These are phyloP conservation scores for Thelephora ganbajun DNA, from an alignment of 768 basidiomycete genomes.

Conservation along the genomic window DNA sequence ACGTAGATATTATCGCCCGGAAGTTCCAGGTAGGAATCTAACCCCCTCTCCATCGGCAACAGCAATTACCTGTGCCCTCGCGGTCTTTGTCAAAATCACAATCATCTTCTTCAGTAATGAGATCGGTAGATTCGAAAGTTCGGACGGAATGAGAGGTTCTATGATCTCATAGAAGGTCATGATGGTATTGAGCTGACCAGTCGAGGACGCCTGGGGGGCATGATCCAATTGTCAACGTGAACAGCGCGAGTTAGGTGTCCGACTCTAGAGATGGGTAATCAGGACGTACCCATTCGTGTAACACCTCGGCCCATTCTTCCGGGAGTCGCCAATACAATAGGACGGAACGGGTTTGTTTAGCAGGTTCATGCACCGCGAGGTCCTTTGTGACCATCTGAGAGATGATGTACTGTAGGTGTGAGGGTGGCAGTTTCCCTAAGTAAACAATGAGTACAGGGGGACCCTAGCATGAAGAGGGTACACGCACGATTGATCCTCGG, in stretches of 20 bases:
- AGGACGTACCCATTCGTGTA: conserved; percentile 60
- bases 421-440: conserved; percentile 45
- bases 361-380: conserved; percentile 58
- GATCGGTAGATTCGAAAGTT: conserved; percentile 54
- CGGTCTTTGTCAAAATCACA: conserved; percentile 43
- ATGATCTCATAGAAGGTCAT: conserved; percentile 79
- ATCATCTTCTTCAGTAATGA: conserved; percentile 62
- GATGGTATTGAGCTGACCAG: conserved; percentile 74
- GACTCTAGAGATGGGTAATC: background rate
- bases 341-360: conserved; percentile 56
- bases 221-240: background rate
- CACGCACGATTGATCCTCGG: conserved; percentile 63
- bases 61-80: conserved; percentile 63
- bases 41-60: conserved; percentile 77
- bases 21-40: conserved; percentile 40
- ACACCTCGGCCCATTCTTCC: conserved; percentile 77
- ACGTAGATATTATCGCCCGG: background rate
- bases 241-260: conserved; percentile 6
- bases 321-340: conserved; percentile 65
- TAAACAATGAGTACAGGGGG: no score
- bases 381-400: conserved; percentile 48
- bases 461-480: background rate
- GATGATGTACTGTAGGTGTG: conserved; percentile 46
- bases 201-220: conserved; percentile 41
- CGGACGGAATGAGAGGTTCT: conserved; percentile 59